Evolutionary conservation across 1,284 basidiomycete genomes (phyloP), one percentile per base, ranked within the genome.

Genomic region (Heterobasidion annosum): DNA sequence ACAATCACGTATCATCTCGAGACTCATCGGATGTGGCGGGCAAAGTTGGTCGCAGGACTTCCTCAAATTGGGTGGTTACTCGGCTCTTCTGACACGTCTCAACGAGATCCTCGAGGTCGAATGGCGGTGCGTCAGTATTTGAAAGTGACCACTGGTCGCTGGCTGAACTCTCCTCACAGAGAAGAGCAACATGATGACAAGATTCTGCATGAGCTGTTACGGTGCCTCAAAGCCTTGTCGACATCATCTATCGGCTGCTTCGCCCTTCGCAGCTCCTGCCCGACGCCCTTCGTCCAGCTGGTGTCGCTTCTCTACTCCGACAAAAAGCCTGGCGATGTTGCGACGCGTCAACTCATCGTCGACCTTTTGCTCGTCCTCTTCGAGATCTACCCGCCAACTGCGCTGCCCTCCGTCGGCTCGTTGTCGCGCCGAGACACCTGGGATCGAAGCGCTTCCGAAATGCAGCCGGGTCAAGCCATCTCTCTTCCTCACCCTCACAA

Each of bases 171-270:
- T 25, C n/a, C 0, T n/a, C 12, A 16, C 50, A 93, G 94, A 58
- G 96, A 98, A 68, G 96, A 99, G 67, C 95, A 98, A 66, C 95
- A 97, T 62, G 96, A 98, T 65, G 97, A 99, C 67, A 86, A 95
- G 67, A 77, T 97, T 49, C 76, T 99, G 8, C 88, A 96, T 62
- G 96, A 98, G 67, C 73, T 99, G 0, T 74, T 99, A 33, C 84
- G 94, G 2, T 98, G 94, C 70, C 83, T 99, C 70, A 97, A 97
- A 67, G 96, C 91, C 0, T 75, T 99, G 1, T 85, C 88, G 0
- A 95, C 94, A 0, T 96, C 95, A 1, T 84, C 87, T 8, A 89
- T 93, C 40, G 88, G 87, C 12, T 89, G 82, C 62, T 80, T 81
- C 34, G 93, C 94, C 0, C 78, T 99, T 2, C 84, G 91, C 10